phyloP scores from a whole-genome alignment of 2,329 filamentous ascomycete genomes.

The Aspergillus terreus region DNA sequence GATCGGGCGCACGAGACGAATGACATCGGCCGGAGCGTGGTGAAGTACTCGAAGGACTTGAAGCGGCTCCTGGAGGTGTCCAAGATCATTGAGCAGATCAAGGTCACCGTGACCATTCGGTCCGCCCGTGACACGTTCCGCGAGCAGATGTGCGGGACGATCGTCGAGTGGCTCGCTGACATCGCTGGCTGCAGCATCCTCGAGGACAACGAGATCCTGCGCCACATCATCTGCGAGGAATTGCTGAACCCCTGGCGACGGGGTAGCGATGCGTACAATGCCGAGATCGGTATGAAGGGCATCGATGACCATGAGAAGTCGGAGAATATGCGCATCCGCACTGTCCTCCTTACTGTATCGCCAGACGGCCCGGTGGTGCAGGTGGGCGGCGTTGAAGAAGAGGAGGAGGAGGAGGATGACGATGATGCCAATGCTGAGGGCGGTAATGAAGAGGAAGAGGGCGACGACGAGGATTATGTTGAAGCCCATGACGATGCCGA shows the following conservation, averaged over 20 bases:
- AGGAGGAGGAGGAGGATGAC: constrained; percentile 29
- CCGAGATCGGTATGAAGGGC: constrained; percentile 69
- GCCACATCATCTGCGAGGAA: constrained; percentile 83
- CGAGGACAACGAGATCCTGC: constrained; percentile 71
- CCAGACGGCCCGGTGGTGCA: constrained; percentile 39
- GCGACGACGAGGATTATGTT: constrained; percentile 45
- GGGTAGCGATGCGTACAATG: constrained; percentile 79
- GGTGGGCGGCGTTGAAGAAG: constrained; percentile 46
- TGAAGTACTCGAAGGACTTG: constrained; percentile 72
- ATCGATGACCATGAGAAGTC: constrained; percentile 76
- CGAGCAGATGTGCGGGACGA: constrained; percentile 97
- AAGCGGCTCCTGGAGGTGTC: constrained; percentile 72
- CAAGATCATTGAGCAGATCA: constrained; percentile 87
- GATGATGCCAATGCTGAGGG: constrained; percentile 28
- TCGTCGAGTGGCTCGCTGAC: constrained; percentile 93
- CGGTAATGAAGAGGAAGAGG: constrained; percentile 32
- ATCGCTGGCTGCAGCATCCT: constrained; percentile 87
- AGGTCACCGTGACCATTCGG: constrained; percentile 90
- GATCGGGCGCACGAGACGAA: constrained; percentile 83
- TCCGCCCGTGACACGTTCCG: constrained; percentile 92
- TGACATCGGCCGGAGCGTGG: constrained; percentile 77
- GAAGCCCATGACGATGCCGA: constrained; percentile 42
- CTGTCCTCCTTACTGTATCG: constrained; percentile 40
- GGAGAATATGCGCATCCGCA: constrained; percentile 43
- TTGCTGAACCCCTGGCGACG: constrained; percentile 82